A percentile compares a stretch with the other conserved stretches of the same genome.
Evolutionary conservation across 2,329 filamentous ascomycete genomes (phyloP).

Genomic region (Nothophoma quercina): DNA sequence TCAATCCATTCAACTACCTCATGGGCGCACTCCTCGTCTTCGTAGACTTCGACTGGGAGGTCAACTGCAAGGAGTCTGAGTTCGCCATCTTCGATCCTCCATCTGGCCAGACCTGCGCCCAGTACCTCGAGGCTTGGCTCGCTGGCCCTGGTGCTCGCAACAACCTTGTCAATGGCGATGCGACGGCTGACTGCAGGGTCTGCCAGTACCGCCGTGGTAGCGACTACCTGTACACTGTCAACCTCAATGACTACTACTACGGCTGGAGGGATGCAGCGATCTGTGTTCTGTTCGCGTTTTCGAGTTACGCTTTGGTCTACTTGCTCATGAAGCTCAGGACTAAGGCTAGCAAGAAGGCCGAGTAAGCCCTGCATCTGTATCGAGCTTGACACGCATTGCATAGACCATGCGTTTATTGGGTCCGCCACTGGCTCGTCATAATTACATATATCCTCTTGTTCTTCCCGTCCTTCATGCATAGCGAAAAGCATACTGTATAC

Average conservation of each 20-base stretch:
- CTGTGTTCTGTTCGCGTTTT: conserved; percentile 63
- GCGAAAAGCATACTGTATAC: neutral
- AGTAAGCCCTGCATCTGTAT: conserved; percentile 32
- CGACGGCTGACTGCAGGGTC: conserved; percentile 63
- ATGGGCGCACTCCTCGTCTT: conserved; percentile 52
- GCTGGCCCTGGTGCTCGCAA: conserved; percentile 51
- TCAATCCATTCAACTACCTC: conserved; percentile 55
- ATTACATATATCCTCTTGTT: too few relatives aligned
- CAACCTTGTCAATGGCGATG: conserved; percentile 61
- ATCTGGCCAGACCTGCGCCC: conserved; percentile 61
- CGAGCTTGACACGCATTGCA: too few relatives aligned
- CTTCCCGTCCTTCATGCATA: neutral
- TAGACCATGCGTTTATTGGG: too few relatives aligned
- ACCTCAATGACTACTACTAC: conserved; percentile 67
- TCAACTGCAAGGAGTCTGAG: conserved; percentile 48
- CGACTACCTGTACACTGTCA: conserved; percentile 67
- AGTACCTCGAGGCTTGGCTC: conserved; percentile 65
- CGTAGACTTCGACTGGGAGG: conserved; percentile 52
- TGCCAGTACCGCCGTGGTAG: conserved; percentile 66
- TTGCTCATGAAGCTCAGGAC: conserved; percentile 53
- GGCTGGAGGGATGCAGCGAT: conserved; percentile 73
- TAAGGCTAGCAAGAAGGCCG: conserved; percentile 52
- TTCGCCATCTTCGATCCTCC: conserved; percentile 58
- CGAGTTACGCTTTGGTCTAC: conserved; percentile 61
- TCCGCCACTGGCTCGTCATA: too few relatives aligned